Base-by-base conservation (phyloP, 169 alveolate genomes). In the Cytauxzoon felis region DNA sequence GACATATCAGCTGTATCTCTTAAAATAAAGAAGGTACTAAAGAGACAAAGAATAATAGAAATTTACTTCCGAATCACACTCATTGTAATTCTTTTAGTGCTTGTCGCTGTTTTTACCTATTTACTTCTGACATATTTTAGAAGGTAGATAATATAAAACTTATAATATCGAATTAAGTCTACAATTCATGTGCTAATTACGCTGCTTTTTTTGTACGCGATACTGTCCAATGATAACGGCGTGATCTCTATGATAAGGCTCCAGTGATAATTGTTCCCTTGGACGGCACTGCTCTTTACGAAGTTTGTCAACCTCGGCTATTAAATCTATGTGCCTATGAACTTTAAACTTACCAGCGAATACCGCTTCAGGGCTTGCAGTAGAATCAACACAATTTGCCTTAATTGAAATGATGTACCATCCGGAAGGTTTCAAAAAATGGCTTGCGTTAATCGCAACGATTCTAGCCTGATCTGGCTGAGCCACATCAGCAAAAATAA, bases 381-480 rank as follows among this genome's bases (percentile, higher is more conserved):
- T 96, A 63, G 98, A 94, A 87, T 97, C 99, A 58, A 97, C 97
- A 78, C 99, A 96, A 83, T 95, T 94, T 9, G 99, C 98, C 88
- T 97, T 96, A 65, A 97, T 96, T 43, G 99, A 93, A 62, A 96
- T 95, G 64, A 98, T 92, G 88, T 93, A 96, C 95, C 97, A 94
- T 30, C 99, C 99, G 69, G 96, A 93, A 65, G 96, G 94, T 84
- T 98, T 96, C 72, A 98, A 89, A 93, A 95, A 97, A 71, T 86
- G 89, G 82, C 88, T 86, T 1, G 99, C 98, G 79, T 96, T 96
- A 53, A 94, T 60, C 41, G 98, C 98, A 24, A 96, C 95, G 78
- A 96, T 96, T 58, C 98, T 93, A 36, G 99, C 98, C 84, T 96
- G 97, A 84, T 98, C 99, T 3, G 98, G 98, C 87, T 95, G 96